These are phyloP conservation scores for Candida jianshihensis DNA, from an alignment of 805 yeast species.

Conservation along the genomic window DNA sequence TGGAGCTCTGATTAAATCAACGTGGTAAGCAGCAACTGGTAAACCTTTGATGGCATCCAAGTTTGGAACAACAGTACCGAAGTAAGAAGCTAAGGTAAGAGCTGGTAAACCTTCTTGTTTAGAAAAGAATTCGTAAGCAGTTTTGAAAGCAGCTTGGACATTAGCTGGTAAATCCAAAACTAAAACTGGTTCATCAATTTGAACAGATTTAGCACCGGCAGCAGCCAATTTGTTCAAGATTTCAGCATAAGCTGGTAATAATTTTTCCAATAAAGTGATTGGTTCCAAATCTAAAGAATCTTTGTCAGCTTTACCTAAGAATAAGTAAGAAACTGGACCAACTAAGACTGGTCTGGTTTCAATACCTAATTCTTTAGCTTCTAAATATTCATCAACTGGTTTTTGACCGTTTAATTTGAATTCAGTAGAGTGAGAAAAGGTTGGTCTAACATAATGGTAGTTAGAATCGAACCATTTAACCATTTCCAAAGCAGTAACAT, in stretches of 20 bases:
- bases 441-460: conserved; percentile 99
- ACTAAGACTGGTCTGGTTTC: conserved; percentile 96
- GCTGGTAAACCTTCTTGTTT: conserved; percentile 67
- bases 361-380: conserved; percentile 94
- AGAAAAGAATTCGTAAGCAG: conserved; percentile 74
- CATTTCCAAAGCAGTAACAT: conserved; percentile 98
- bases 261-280: conserved; percentile 78
- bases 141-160: conserved; percentile 80
- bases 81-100: conserved; percentile 82
- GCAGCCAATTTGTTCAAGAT: conserved; percentile 77
- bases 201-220: conserved; percentile 94
- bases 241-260: conserved; percentile 90
- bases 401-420: conserved; percentile 94
- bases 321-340: conserved; percentile 94
- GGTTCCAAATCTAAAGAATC: conserved; percentile 95
- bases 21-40: conserved; percentile 94
- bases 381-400: conserved; percentile 96
- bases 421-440: conserved; percentile 89
- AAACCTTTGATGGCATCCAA: conserved; percentile 78
- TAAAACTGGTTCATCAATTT: conserved; percentile 95
- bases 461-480: conserved; percentile 99
- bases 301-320: conserved; percentile 97
- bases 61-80: conserved; percentile 98
- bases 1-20: conserved; percentile 93
- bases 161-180: conserved; percentile 87